phyloP scores from a whole-genome alignment of 257 asterid species.

The Nicotiana sylvestris region DNA sequence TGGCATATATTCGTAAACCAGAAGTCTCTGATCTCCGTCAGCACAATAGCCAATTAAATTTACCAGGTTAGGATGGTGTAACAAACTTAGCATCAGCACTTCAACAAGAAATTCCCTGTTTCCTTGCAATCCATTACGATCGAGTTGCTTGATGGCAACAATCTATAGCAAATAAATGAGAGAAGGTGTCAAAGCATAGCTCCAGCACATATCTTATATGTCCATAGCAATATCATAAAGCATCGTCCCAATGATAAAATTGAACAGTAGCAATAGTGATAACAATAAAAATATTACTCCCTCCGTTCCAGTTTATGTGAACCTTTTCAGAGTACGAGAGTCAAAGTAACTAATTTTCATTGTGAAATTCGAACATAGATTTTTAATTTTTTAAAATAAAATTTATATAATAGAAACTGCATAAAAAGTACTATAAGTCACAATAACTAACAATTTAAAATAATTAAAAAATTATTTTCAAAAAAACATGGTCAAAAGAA shows the following conservation, averaged over 20 bases:
- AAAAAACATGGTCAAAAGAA: too few species aligned
- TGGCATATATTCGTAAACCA: constrained; percentile 83
- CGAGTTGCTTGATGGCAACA: constrained; percentile 96
- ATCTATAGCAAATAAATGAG: constrained; percentile 28
- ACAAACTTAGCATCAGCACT: constrained; percentile 80
- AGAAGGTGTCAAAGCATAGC: not conserved
- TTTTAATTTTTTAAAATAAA: too few species aligned
- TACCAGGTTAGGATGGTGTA: constrained; percentile 82
- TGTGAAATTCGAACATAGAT: too few species aligned
- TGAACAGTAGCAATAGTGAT: not conserved
- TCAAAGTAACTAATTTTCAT: too few species aligned
- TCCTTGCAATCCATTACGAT: constrained; percentile 86
- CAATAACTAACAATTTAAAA: too few species aligned
- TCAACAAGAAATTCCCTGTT: constrained; percentile 86
- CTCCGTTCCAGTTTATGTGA: too few species aligned
- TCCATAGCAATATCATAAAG: not conserved
- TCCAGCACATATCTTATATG: not conserved
- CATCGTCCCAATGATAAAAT: not conserved
- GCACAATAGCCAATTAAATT: constrained; percentile 85
- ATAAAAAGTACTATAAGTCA: too few species aligned
- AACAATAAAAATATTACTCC: not conserved
- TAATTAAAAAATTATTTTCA: too few species aligned
- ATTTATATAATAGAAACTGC: too few species aligned
- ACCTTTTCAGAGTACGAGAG: too few species aligned
- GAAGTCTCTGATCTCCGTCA: constrained; percentile 90